Base-by-base conservation (phyloP, 2,329 filamentous ascomycete species). In the Cytospora piceae region DNA sequence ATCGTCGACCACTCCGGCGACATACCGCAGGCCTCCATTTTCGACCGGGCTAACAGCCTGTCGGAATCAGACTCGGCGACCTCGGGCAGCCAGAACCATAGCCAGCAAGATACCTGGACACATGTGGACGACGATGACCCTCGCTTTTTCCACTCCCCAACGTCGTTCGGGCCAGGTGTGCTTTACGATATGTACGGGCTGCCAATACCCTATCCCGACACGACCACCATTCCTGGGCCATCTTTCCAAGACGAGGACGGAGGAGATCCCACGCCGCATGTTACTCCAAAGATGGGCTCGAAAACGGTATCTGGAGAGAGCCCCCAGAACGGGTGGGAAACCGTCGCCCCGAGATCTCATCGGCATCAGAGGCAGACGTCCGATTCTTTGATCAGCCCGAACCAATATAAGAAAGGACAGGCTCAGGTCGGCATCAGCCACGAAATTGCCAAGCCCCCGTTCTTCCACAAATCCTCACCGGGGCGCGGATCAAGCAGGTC, bases 11-110 rank as follows among this genome's bases (percentile, higher is more conserved):
- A 76, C 3, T 73, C 72, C 9, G 71, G 68, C 20, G 74, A 74
- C 0, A 68, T 72, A 7, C 72, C 74, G 34, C 75, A 78, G 34
- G 71, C 75, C 0, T 85, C 82, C 0, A 81, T 85, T 1, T 85
- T 85, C 64, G 83, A 85, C 67, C 77, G 81, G 24, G 77, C 79
- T 4, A 83, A 79, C 67, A 83, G 79, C 65, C 73, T 80, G 9
- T 85, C 83, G 0, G 81, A 83, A 65, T 77, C 77, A 6, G 79
- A 80, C 27, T 79, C 81, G 0, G 76, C 77, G n/a, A 80, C 78
- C 0, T 76, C 79, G 1, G 72, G 74, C 6, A 77, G 75, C 64
- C 74, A 75, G 34, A 79, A 75, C 60, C 52, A 74, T 42, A 70
- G 68, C 31, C 73, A 75, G 22, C 66, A 66, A 52, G 65, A 63